Conservation (phyloP, 371 early-diverging fungal species). For the Coemansia sp. region DNA sequence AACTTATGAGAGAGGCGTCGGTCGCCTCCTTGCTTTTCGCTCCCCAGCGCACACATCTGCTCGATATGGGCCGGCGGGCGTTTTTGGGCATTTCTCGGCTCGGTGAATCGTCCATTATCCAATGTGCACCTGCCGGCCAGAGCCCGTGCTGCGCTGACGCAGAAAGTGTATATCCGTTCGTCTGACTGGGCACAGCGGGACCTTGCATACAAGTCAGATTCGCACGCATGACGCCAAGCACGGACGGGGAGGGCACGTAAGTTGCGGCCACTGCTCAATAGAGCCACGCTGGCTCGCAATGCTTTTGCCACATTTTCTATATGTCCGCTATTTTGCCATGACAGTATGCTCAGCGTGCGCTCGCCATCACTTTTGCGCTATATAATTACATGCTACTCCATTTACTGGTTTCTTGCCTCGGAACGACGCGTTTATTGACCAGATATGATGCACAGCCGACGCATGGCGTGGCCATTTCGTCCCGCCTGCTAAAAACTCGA, state of each 20-base stretch:
- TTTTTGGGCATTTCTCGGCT: conserved; percentile 1
- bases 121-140: conserved; percentile 11
- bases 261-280: conserved; percentile 22
- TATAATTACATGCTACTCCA: not conserved
- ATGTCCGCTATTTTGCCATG: conserved; percentile 7
- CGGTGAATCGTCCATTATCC: conserved; percentile 12
- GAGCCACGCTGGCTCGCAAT: conserved; percentile 21
- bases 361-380: not conserved
- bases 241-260: not conserved
- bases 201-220: not conserved
- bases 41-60: not conserved
- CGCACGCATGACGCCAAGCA: not conserved
- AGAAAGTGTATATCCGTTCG: conserved; percentile 8
- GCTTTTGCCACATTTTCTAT: conserved; percentile 14
- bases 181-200: not conserved
- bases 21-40: not conserved
- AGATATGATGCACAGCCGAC: conserved; percentile 10
- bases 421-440: conserved; percentile 1
- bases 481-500: conserved; percentile 2
- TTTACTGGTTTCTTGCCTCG: conserved; percentile 8
- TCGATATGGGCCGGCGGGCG: not conserved
- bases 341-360: conserved; percentile 2
- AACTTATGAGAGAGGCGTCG: not conserved
- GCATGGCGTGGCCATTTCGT: conserved; percentile 19
- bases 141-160: not conserved